Evolutionary conservation across 768 basidiomycete species (phyloP).

Genomic region (Naganishia kalamii): DNA sequence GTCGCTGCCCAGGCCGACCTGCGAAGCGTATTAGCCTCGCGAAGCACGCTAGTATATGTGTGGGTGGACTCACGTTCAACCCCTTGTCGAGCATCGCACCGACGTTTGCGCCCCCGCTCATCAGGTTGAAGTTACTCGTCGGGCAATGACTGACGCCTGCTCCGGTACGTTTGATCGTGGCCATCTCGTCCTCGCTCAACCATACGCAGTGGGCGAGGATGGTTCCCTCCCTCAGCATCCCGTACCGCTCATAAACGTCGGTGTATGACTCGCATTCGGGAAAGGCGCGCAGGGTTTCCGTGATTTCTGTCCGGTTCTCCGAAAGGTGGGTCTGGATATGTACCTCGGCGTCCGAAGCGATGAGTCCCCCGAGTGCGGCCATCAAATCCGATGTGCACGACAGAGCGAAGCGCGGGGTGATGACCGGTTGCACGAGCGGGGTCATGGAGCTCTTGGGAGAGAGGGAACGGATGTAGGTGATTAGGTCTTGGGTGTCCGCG

Average conservation of each 20-base stretch:
- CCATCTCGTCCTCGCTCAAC: slow-evolving; percentile 65
- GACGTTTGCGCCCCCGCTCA: slow-evolving; percentile 75
- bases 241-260: slow-evolving; percentile 70
- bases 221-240: slow-evolving; percentile 70
- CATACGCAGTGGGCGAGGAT: slow-evolving; percentile 83
- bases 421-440: slow-evolving; percentile 72
- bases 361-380: slow-evolving; percentile 57
- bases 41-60: background rate
- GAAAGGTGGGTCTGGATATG: slow-evolving; percentile 88
- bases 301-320: slow-evolving; percentile 72
- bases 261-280: slow-evolving; percentile 64
- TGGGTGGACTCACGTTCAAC: slow-evolving; percentile 61
- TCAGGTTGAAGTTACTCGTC: slow-evolving; percentile 83
- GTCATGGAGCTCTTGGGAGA: slow-evolving; percentile 30
- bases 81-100: slow-evolving; percentile 73
- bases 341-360: slow-evolving; percentile 53
- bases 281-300: slow-evolving; percentile 61
- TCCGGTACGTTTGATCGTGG: slow-evolving; percentile 58
- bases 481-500: slow-evolving; percentile 58
- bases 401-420: slow-evolving; percentile 95
- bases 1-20: slow-evolving; percentile 95
- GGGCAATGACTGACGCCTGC: slow-evolving; percentile 90
- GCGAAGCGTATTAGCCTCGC: background rate
- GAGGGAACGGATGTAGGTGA: slow-evolving; percentile 63
- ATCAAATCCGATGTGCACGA: slow-evolving; percentile 73